Conservation (phyloP, 331 rosid genomes). For the Quercus lobata region DNA sequence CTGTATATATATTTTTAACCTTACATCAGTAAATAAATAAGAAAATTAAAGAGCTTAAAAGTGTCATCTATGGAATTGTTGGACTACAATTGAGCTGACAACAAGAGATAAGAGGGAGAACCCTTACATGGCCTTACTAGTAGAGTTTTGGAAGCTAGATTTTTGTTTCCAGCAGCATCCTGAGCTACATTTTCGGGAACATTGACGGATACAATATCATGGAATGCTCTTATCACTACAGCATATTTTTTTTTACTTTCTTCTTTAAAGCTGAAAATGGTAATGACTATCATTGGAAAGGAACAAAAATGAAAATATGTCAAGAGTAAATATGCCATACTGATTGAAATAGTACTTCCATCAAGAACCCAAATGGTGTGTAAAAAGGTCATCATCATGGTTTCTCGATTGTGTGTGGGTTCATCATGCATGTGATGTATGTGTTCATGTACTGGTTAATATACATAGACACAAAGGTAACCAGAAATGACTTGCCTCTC, state of each 20-base stretch:
- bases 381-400: background rate
- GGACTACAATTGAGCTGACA: background rate
- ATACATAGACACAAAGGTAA: background rate
- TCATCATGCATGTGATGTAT: background rate
- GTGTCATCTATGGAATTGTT: no score
- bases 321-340: background rate
- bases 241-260: conserved; percentile 44
- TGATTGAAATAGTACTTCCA: background rate
- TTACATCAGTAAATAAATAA: background rate
- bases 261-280: conserved; percentile 44
- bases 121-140: conserved; percentile 89
- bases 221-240: conserved; percentile 52
- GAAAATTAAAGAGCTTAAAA: background rate
- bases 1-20: no score
- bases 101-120: background rate
- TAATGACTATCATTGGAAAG: conserved; percentile 19
- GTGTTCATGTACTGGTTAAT: background rate
- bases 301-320: background rate
- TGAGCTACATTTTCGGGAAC: conserved; percentile 68
- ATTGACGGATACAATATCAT: conserved; percentile 39
- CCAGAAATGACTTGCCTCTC: conserved; percentile 46
- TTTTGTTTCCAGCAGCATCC: conserved; percentile 84
- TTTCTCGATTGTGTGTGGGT: background rate
- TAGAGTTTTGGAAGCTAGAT: conserved; percentile 79
- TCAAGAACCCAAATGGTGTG: background rate